phyloP scores from a whole-genome alignment of 495 filamentous ascomycete genomes.

The Chaetomium fimeti region DNA sequence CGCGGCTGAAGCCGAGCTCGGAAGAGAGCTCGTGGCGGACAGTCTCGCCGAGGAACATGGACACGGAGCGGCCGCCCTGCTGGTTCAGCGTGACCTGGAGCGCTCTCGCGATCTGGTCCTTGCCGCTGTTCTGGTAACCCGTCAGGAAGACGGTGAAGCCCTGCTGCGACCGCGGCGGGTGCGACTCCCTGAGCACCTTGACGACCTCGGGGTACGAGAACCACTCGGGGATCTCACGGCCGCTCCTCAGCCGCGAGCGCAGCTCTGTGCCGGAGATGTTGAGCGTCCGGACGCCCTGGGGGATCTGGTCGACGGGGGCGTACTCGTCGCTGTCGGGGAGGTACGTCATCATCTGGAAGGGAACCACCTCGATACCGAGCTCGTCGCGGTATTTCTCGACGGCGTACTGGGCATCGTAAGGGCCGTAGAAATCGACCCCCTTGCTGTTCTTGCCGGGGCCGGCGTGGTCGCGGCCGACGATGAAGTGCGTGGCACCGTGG shows the following conservation, averaged over 20 bases:
- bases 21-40: conserved; percentile 90
- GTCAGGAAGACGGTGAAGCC: conserved; percentile 99
- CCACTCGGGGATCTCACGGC: conserved; percentile 95
- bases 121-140: conserved; percentile 93
- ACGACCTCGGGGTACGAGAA: conserved; percentile 99
- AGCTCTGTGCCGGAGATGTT: conserved; percentile 98
- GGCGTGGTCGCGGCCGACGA: conserved; percentile 96
- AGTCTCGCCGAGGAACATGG: conserved; percentile 90
- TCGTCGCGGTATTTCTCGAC: conserved; percentile 96
- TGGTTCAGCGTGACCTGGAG: conserved; percentile 98
- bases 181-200: conserved; percentile 88
- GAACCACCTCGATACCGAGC: conserved; percentile 96
- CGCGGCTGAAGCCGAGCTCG: conserved; percentile 90
- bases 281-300: conserved; percentile 77
- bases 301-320: conserved; percentile 83
- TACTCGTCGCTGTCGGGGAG: conserved; percentile 97
- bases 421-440: conserved; percentile 95
- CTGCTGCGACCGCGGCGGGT: conserved; percentile 82
- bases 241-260: conserved; percentile 80
- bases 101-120: conserved; percentile 92
- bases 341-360: conserved; percentile 99
- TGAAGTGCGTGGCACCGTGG: conserved; percentile 98
- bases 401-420: conserved; percentile 96
- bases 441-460: conserved; percentile 95
- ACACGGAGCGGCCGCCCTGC: conserved; percentile 92